Base-by-base conservation (phyloP, 768 basidiomycete genomes). In the Hygrophoropsis aurantiaca region DNA sequence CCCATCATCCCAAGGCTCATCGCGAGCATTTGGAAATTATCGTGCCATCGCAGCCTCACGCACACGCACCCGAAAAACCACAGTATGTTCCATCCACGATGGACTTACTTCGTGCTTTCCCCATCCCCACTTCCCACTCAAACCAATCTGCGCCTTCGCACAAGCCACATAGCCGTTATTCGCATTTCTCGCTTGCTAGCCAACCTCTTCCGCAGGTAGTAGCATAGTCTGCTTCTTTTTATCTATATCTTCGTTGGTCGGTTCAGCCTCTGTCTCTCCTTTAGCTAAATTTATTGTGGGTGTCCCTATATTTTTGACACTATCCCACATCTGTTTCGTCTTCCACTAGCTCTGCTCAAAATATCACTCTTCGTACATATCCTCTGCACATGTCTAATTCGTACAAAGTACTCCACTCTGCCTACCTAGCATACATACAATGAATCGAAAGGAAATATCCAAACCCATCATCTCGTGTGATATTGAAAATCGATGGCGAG, bases 31-130 rank as follows among this genome's bases (percentile, higher is more conserved):
- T 40, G 46, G 57, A 46, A 11, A 61, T 67, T 1, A 44, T 58
- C 3, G 61, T 61, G 30, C 62, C 65, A 11, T 62, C 56, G 10
- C 57, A 60, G 27, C 55, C 59, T 9, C 62, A 63, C 7, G 11
- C 47, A 2, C 54, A 33, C 50, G 42, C 58, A 11, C 21, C 56
- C 5, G 64, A 66, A 20, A 66, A 47, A 34, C 48, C 65, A 13
- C 58, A 65, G 25, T 43, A 50, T 9, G 6, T 49, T 19, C 20
- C 58, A n/a, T 61, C 73, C 16, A 67, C 70, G 6, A 61, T 70
- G 36, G 78, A 80, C 1, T 52, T 79, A 3, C 67, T 79, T 21
- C 67, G 71, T 40, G 64, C 76, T 13, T 80, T 80, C 41, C 78
- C 78, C 21, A 56, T 80, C 50, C 76, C 78, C 11, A 46, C 69